These are phyloP conservation scores for Chalciporus piperatoides DNA, from an alignment of 1,284 basidiomycete species.

Conservation along the genomic window DNA sequence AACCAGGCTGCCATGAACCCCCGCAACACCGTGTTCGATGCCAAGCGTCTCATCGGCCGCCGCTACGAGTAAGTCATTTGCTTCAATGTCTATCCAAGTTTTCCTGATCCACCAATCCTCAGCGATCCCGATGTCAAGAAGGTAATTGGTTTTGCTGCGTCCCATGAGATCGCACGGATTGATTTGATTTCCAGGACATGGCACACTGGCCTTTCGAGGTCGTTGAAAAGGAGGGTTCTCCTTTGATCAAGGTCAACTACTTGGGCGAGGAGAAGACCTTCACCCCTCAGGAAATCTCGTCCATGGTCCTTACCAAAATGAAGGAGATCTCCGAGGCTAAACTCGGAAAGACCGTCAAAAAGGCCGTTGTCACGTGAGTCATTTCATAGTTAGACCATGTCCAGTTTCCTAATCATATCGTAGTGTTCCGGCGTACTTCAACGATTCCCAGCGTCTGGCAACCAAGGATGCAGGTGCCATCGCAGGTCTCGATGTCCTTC, in stretches of 20 bases:
- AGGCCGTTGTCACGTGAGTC: slow-evolving; percentile 88
- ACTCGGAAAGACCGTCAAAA: slow-evolving; percentile 92
- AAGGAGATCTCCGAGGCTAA: slow-evolving; percentile 99
- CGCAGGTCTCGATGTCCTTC: slow-evolving; percentile 90
- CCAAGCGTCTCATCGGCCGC: slow-evolving; percentile 96
- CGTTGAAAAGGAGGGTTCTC: slow-evolving; percentile 90
- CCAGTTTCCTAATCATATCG: not conserved
- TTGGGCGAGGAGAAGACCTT: slow-evolving; percentile 93
- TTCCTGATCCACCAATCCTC: slow-evolving; percentile 15
- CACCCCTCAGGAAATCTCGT: slow-evolving; percentile 96
- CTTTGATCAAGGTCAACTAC: slow-evolving; percentile 94
- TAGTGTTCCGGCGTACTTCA: slow-evolving; percentile 95
- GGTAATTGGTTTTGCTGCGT: slow-evolving; percentile 37
- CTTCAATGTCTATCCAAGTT: not conserved
- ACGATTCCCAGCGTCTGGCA: slow-evolving; percentile 93
- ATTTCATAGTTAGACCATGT: not conserved
- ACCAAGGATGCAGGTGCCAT: slow-evolving; percentile 96
- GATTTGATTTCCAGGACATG: slow-evolving; percentile 58
- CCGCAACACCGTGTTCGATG: slow-evolving; percentile 93
- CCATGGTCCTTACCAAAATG: slow-evolving; percentile 99
- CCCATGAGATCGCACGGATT: not conserved
- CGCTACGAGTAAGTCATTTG: slow-evolving; percentile 74
- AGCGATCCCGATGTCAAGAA: slow-evolving; percentile 87
- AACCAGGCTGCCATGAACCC: slow-evolving; percentile 98
- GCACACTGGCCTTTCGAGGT: slow-evolving; percentile 95